Evolutionary conservation across 2,329 filamentous ascomycete species (phyloP).

Genomic region (Phaeomoniella chlamydospora): DNA sequence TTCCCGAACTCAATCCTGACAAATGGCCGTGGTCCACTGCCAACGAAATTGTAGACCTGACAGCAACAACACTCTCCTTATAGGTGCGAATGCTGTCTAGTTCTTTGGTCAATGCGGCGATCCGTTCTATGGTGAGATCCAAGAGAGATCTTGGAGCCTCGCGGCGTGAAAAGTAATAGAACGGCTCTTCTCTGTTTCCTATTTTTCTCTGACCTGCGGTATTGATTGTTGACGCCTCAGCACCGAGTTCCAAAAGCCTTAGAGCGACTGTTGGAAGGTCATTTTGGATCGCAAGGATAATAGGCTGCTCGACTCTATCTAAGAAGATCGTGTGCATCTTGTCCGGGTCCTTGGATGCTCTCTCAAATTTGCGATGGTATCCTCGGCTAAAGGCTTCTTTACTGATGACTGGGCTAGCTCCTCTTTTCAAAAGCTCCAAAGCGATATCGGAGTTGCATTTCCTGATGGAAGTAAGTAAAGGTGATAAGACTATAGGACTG

Average conservation of each 20-base stretch:
- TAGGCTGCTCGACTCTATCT: constrained; percentile 42
- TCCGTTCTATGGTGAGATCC: constrained; percentile 42
- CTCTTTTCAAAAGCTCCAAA: constrained; percentile 46
- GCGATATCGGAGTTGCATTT: constrained; percentile 38
- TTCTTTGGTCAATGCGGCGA: constrained; percentile 31
- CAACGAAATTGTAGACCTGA: constrained; percentile 5
- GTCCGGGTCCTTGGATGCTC: constrained; percentile 19
- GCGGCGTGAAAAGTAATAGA: constrained; percentile 19
- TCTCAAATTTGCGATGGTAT: constrained; percentile 28
- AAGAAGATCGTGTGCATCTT: constrained; percentile 35
- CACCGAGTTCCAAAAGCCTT: constrained; percentile 48
- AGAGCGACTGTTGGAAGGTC: constrained; percentile 35
- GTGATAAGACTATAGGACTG: constrained; percentile 23
- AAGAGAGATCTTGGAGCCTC: constrained; percentile 31
- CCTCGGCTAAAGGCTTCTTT: constrained; percentile 52
- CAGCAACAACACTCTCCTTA: too few relatives aligned
- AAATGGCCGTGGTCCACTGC: constrained; percentile 37
- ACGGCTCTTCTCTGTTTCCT: constrained; percentile 3
- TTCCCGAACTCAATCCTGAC: constrained; percentile 31
- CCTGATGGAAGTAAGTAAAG: constrained; percentile 45
- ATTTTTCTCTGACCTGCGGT: constrained; percentile 14
- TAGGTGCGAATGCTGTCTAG: background rate
- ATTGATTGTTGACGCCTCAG: constrained; percentile 49
- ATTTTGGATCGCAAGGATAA: constrained; percentile 43
- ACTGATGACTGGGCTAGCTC: constrained; percentile 44